A percentile compares a stretch with the other conserved stretches of the same genome.
Evolutionary conservation across 768 basidiomycete genomes (phyloP).

Genomic region (Lepiota brunneoincarnata): DNA sequence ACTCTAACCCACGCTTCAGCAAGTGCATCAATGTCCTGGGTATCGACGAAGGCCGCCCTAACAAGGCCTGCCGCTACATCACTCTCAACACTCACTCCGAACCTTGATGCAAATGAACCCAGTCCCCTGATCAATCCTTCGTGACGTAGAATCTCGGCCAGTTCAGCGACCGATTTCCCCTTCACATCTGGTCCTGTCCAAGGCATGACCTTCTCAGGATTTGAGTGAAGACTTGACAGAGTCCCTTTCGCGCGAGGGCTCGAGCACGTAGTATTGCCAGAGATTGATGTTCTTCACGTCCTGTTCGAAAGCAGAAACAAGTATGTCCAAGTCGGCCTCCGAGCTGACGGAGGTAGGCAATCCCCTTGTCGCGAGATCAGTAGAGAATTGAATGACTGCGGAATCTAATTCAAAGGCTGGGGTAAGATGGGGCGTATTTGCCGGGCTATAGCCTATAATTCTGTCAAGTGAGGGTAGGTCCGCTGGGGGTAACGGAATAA

Average conservation of each 20-base stretch:
- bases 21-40: conserved; percentile 48
- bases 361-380: conserved; percentile 56
- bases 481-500: conserved; percentile 2
- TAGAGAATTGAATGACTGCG: conserved; percentile 81
- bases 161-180: conserved; percentile 58
- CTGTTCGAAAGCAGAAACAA: conserved; percentile 62
- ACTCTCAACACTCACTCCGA: conserved; percentile 62
- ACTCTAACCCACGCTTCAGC: conserved; percentile 73
- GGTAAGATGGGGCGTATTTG: conserved; percentile 87
- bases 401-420: conserved; percentile 93
- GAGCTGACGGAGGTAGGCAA: conserved; percentile 72
- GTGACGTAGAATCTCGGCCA: conserved; percentile 61
- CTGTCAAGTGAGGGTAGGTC: not conserved
- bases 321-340: conserved; percentile 60
- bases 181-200: conserved; percentile 65
- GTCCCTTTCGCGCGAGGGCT: conserved; percentile 62
- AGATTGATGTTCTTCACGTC: conserved; percentile 65
- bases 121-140: conserved; percentile 58
- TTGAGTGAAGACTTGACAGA: conserved; percentile 54
- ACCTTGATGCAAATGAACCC: conserved; percentile 60
- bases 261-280: conserved; percentile 95
- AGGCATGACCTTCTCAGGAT: conserved; percentile 36
- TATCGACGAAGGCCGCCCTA: conserved; percentile 58
- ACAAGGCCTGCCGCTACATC: conserved; percentile 71
- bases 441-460: conserved; percentile 76